Percentiles rank a stretch among this genome's conserved stretches.
Evolutionary conservation across 1,284 basidiomycete genomes (phyloP).

Genomic region (Pisolithus thermaeus): DNA sequence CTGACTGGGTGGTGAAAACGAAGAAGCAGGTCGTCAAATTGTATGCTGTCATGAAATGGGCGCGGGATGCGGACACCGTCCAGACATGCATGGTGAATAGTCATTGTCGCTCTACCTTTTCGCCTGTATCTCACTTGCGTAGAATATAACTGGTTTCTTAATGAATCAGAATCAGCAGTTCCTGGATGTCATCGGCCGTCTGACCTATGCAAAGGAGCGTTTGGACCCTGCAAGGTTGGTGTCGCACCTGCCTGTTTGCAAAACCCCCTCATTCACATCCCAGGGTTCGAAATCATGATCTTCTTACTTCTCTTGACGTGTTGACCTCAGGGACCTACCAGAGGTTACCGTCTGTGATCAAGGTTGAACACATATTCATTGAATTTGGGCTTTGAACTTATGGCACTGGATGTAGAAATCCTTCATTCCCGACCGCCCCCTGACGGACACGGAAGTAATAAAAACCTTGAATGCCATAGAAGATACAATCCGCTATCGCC

Average conservation of each 20-base stretch:
- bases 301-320: constrained; percentile 85
- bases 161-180: constrained; percentile 82
- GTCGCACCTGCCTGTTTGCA: constrained; percentile 1
- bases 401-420: constrained; percentile 44
- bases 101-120: background rate
- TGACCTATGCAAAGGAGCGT: constrained; percentile 62
- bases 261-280: background rate
- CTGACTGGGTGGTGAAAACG: constrained; percentile 82
- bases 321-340: constrained; percentile 79
- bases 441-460: constrained; percentile 62
- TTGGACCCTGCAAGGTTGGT: constrained; percentile 63
- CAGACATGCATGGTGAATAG: constrained; percentile 75
- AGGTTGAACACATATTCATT: constrained; percentile 40
- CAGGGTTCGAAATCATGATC: constrained; percentile 83
- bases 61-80: constrained; percentile 71
- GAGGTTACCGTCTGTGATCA: constrained; percentile 71
- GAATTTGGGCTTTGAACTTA: constrained; percentile 16
- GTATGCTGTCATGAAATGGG: constrained; percentile 81
- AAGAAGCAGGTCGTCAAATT: constrained; percentile 89
- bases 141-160: constrained; percentile 83
- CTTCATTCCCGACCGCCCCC: constrained; percentile 57
- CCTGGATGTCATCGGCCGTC: constrained; percentile 57
- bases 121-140: constrained; percentile 3
- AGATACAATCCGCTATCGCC: constrained; percentile 67
- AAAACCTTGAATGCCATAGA: constrained; percentile 70